phyloP scores from a whole-genome alignment of 352 stramenopile genomes.

The Pythium folliculosum region DNA sequence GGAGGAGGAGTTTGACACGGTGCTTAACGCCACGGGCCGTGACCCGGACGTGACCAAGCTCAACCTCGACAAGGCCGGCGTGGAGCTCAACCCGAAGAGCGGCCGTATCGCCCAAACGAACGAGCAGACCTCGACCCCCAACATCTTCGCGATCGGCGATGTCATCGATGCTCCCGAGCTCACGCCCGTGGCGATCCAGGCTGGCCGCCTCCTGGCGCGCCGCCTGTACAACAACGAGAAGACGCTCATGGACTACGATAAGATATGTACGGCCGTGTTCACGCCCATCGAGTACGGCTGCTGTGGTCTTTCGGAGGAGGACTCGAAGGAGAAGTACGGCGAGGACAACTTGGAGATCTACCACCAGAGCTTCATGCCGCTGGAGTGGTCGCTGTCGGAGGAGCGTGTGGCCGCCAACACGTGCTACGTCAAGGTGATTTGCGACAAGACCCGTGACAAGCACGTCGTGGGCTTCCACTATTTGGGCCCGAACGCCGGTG shows the following conservation, averaged over 20 bases:
- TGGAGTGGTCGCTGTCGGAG: constrained; percentile 93
- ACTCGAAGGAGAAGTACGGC: constrained; percentile 88
- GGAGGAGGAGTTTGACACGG: constrained; percentile 95
- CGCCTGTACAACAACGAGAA: constrained; percentile 89
- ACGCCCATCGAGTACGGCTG: constrained; percentile 98
- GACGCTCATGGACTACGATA: constrained; percentile 93
- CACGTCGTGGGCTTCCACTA: constrained; percentile 98
- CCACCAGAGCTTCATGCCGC: constrained; percentile 94
- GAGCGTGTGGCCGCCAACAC: constrained; percentile 60
- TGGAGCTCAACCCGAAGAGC: constrained; percentile 90
- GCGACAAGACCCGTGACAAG: constrained; percentile 84
- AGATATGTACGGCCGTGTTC: constrained; percentile 93
- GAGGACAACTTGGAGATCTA: constrained; percentile 95
- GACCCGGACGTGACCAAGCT: constrained; percentile 92
- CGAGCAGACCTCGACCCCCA: constrained; percentile 93
- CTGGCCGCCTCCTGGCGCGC: constrained; percentile 88
- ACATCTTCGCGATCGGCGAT: constrained; percentile 98
- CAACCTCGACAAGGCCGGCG: constrained; percentile 81
- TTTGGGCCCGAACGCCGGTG: constrained; percentile 96
- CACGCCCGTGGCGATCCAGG: constrained; percentile 98
- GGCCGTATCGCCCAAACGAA: constrained; percentile 91
- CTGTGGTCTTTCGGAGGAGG: constrained; percentile 96
- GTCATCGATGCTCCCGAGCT: constrained; percentile 97
- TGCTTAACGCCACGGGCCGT: constrained; percentile 94
- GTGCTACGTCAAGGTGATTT: constrained; percentile 96